phyloP scores from a whole-genome alignment of 108 stramenopile species.

The Aurantiochytrium sp. region DNA sequence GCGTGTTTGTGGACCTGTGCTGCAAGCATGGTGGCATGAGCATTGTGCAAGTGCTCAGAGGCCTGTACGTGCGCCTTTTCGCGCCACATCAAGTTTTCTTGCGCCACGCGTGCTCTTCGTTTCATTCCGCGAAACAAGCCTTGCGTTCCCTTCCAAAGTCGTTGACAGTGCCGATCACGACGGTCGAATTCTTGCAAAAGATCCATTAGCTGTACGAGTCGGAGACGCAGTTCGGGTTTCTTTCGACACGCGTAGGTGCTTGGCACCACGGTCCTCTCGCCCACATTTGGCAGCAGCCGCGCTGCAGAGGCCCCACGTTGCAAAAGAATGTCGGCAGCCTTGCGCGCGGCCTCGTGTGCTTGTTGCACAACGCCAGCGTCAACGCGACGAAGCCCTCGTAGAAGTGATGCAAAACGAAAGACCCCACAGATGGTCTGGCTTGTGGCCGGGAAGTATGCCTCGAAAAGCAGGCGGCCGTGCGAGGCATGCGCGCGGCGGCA shows the following conservation, averaged over 20 bases:
- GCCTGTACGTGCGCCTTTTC: neutral
- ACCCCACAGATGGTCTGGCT: neutral
- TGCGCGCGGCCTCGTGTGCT: no score
- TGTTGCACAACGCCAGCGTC: no score
- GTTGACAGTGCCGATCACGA: neutral
- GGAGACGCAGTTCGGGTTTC: neutral
- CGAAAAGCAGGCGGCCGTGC: neutral
- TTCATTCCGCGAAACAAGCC: neutral
- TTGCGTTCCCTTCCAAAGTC: neutral
- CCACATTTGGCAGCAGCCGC: neutral
- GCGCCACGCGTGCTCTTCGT: neutral
- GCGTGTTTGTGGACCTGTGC: neutral
- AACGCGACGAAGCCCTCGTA: neutral
- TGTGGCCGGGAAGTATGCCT: neutral
- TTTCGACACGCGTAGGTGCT: no score
- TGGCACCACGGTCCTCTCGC: neutral
- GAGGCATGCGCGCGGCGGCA: neutral
- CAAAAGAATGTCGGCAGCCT: neutral
- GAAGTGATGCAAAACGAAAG: neutral
- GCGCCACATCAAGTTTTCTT: neutral
- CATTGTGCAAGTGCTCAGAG: neutral
- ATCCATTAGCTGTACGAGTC: neutral
- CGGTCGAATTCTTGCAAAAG: neutral
- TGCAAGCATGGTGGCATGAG: neutral
- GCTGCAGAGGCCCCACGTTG: neutral